Evolutionary conservation across 176 grass and related monocot species (phyloP).

Genomic region (Oryza rufipogon): DNA sequence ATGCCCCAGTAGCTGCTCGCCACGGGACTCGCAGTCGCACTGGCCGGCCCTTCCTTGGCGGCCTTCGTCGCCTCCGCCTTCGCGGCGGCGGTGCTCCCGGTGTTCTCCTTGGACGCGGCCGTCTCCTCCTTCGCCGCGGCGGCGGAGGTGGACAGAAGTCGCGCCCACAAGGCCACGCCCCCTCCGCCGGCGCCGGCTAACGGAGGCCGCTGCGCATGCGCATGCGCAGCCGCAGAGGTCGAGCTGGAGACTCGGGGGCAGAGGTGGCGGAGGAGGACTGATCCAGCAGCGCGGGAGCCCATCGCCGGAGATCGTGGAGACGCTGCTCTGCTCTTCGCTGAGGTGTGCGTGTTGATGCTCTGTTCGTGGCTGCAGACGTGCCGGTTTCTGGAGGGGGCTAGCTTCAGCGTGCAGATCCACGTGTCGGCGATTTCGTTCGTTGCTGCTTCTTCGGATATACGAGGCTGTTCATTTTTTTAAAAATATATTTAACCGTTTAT

Average conservation of each 20-base stretch:
- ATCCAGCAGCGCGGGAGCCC: constrained; percentile 56
- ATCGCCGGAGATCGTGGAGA: constrained; percentile 28
- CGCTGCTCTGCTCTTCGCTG: background rate
- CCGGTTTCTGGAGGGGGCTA: background rate
- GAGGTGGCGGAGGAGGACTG: constrained; percentile 49
- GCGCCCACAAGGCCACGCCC: constrained; percentile 27
- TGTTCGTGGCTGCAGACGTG: constrained; percentile 22
- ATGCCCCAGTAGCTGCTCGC: constrained; percentile 82
- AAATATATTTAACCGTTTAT: too few species aligned
- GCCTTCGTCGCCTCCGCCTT: constrained; percentile 1
- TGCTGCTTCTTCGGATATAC: too few species aligned
- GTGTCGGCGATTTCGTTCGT: background rate
- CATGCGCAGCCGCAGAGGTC: background rate
- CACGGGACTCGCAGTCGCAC: constrained; percentile 7
- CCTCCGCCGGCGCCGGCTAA: constrained; percentile 21
- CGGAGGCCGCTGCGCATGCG: background rate
- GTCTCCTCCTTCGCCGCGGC: constrained; percentile 43
- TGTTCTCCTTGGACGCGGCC: constrained; percentile 42
- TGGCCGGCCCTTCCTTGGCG: background rate
- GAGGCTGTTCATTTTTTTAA: too few species aligned
- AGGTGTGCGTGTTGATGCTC: background rate
- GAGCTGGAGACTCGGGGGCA: constrained; percentile 39
- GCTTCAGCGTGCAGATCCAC: background rate
- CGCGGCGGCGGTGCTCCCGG: constrained; percentile 24
- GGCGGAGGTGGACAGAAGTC: constrained; percentile 51